phyloP scores from a whole-genome alignment of 257 asterid genomes.

The Pogostemon cablin region DNA sequence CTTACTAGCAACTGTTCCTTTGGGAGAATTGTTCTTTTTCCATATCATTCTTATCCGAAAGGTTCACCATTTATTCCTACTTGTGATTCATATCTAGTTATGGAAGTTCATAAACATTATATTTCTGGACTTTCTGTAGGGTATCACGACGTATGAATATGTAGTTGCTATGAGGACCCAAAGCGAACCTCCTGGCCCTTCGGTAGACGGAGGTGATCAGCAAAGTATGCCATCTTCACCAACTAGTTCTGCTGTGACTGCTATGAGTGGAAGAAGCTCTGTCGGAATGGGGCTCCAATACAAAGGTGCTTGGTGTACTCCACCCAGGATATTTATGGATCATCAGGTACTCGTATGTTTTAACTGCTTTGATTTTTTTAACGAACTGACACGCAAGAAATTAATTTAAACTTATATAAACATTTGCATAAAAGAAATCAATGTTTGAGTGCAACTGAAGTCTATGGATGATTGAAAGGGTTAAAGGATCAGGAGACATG shows the following conservation, averaged over 20 bases:
- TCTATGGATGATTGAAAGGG: no score
- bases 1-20: conserved; percentile 80
- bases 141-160: conserved; percentile 92
- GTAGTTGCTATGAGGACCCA: conserved; percentile 94
- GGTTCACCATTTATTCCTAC: conserved; percentile 44
- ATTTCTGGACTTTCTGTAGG: conserved; percentile 44
- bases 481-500: no score
- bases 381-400: no score
- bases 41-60: conserved; percentile 89
- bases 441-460: no score
- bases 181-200: conserved; percentile 92
- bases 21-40: conserved; percentile 92
- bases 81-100: background rate
- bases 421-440: no score
- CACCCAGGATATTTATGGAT: conserved; percentile 96
- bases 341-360: conserved; percentile 57
- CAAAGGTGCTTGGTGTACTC: conserved; percentile 99
- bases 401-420: no score
- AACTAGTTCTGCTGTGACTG: conserved; percentile 94
- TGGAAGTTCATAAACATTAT: background rate
- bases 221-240: conserved; percentile 94
- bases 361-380: background rate
- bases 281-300: conserved; percentile 87
- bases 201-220: conserved; percentile 80
- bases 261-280: conserved; percentile 89